These are phyloP conservation scores for Areca catechu DNA, from an alignment of 176 grass and related monocot species.

Conservation along the genomic window DNA sequence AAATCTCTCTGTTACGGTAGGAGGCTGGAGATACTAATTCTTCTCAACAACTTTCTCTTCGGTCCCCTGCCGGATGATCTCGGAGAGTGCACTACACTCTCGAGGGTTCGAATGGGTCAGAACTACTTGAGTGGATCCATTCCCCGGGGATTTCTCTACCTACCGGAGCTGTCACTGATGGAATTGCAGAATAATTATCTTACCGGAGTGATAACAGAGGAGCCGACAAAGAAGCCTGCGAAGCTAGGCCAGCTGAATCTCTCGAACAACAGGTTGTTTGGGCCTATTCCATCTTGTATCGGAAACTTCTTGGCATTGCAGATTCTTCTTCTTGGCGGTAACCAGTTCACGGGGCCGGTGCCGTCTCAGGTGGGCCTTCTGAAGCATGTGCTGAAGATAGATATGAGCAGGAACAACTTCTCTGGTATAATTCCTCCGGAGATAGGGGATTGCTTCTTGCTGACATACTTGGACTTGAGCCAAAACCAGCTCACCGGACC, in stretches of 20 bases:
- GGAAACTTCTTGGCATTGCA: slow-evolving; percentile 55
- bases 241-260: slow-evolving; percentile 48
- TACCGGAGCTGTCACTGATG: slow-evolving; percentile 48
- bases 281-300: slow-evolving; percentile 34
- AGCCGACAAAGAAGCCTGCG: not conserved
- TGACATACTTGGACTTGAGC: slow-evolving; percentile 77
- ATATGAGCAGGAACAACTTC: slow-evolving; percentile 64
- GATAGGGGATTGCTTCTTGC: slow-evolving; percentile 42
- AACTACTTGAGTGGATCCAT: slow-evolving; percentile 63
- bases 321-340: slow-evolving; percentile 50
- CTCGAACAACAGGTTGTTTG: slow-evolving; percentile 61
- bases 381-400: slow-evolving; percentile 51
- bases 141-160: slow-evolving; percentile 57
- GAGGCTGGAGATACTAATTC: slow-evolving; percentile 61
- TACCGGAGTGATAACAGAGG: slow-evolving; percentile 29
- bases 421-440: slow-evolving; percentile 37
- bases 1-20: slow-evolving; percentile 36
- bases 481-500: slow-evolving; percentile 34
- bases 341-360: slow-evolving; percentile 32
- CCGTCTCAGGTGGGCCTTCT: slow-evolving; percentile 37
- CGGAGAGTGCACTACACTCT: slow-evolving; percentile 39
- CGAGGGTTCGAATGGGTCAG: slow-evolving; percentile 47
- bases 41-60: slow-evolving; percentile 72
- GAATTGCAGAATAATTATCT: slow-evolving; percentile 78
- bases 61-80: slow-evolving; percentile 49